These are phyloP conservation scores for Dittrichia graveolens DNA, from an alignment of 129 eudicot genomes.

Conservation along the genomic window DNA sequence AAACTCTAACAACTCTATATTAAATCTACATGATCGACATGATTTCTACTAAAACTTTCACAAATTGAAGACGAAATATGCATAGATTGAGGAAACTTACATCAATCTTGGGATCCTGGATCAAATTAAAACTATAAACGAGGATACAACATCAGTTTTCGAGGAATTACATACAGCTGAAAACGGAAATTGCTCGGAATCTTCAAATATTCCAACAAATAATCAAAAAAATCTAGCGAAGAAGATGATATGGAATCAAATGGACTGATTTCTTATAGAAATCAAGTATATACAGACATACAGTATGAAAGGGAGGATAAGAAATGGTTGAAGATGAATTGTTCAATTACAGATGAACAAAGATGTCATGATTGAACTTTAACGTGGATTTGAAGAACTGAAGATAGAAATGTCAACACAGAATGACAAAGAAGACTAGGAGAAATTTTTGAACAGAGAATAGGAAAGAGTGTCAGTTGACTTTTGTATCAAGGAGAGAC, in stretches of 20 bases:
- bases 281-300: too few relatives aligned
- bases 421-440: too few relatives aligned
- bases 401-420: too few relatives aligned
- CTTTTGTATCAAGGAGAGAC: too few relatives aligned
- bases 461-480: too few relatives aligned
- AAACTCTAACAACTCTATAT: neutral
- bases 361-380: too few relatives aligned
- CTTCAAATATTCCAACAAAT: neutral
- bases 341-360: too few relatives aligned
- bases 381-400: too few relatives aligned
- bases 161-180: neutral
- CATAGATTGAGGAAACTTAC: neutral
- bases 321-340: too few relatives aligned
- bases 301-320: too few relatives aligned
- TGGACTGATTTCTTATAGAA: too few relatives aligned
- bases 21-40: neutral
- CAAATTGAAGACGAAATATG: neutral
- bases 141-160: neutral
- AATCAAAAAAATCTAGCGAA: neutral
- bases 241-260: neutral
- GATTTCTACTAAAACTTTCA: neutral
- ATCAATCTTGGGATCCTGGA: slow-evolving; percentile 5
- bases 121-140: neutral
- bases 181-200: slow-evolving; percentile 5
- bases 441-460: too few relatives aligned